Evolutionary conservation across 805 yeast genomes (phyloP).

Genomic region (Pichia rugopelliculosa): DNA sequence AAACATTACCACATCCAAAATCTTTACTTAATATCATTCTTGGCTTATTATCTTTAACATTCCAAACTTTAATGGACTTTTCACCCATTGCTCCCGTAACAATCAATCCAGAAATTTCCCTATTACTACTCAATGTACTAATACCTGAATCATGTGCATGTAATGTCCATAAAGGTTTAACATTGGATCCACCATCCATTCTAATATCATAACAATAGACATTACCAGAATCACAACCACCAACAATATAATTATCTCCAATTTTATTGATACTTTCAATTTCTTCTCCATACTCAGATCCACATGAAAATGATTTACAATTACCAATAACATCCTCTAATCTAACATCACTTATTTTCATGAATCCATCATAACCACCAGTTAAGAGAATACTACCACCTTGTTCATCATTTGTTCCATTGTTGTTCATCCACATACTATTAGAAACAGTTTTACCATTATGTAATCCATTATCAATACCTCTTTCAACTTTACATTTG

Average conservation of each 20-base stretch:
- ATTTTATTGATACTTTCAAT: conserved; percentile 79
- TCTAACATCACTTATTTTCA: conserved; percentile 81
- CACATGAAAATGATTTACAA: conserved; percentile 61
- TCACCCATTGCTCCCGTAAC: conserved; percentile 91
- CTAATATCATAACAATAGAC: conserved; percentile 86
- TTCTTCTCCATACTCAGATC: conserved; percentile 48
- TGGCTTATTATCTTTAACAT: conserved; percentile 48
- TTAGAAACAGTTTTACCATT: conserved; percentile 73
- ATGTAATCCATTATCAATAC: conserved; percentile 59
- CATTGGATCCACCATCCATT: conserved; percentile 27
- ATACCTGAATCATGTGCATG: conserved; percentile 97
- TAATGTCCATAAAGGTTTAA: conserved; percentile 81
- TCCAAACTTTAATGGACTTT: conserved; percentile 82
- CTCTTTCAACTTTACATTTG: conserved; percentile 66
- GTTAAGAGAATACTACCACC: conserved; percentile 69
- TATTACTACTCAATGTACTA: conserved; percentile 68
- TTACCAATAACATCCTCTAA: conserved; percentile 51
- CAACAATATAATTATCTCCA: conserved; percentile 40
- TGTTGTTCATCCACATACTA: conserved; percentile 74
- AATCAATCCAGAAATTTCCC: conserved; percentile 60
- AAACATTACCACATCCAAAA: conserved; percentile 89
- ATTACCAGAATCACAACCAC: conserved; percentile 88
- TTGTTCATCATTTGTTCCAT: conserved; percentile 14
- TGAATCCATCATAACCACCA: conserved; percentile 88
- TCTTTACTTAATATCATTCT: conserved; percentile 87